Conservation (phyloP, 2,329 filamentous ascomycete genomes). For the Teratosphaeria nubilosa region DNA sequence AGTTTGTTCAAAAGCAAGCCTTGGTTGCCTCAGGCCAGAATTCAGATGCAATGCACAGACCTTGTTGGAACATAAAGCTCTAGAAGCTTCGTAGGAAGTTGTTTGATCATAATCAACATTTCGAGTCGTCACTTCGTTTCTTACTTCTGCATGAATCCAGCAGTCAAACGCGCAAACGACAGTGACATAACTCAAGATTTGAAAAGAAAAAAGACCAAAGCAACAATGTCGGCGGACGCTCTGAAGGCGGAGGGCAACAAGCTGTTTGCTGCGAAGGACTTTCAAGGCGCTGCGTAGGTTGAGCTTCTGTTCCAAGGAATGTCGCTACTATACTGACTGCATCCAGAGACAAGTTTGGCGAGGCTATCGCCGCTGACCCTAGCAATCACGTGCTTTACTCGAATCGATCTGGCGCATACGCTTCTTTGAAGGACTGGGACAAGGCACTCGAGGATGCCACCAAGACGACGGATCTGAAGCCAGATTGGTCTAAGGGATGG, state of each 20-base stretch:
- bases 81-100: neutral
- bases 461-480: constrained; percentile 89
- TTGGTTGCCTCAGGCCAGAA: neutral
- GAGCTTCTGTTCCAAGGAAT: neutral
- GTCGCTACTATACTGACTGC: neutral
- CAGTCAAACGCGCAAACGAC: neutral
- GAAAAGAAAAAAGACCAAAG: neutral
- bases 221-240: constrained; percentile 48
- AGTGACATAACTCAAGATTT: neutral
- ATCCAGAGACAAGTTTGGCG: constrained; percentile 77
- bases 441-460: constrained; percentile 79
- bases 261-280: constrained; percentile 96
- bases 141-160: neutral
- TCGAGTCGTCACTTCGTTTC: neutral
- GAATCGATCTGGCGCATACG: constrained; percentile 80
- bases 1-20: neutral
- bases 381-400: constrained; percentile 95
- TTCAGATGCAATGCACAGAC: neutral
- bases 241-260: constrained; percentile 95
- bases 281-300: constrained; percentile 85
- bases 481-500: constrained; percentile 97
- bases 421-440: constrained; percentile 81
- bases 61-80: neutral
- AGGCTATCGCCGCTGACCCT: constrained; percentile 82
- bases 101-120: neutral